Base-by-base conservation (phyloP, 2,329 filamentous ascomycete genomes). In the Coniosporium tulheliwenetii region DNA sequence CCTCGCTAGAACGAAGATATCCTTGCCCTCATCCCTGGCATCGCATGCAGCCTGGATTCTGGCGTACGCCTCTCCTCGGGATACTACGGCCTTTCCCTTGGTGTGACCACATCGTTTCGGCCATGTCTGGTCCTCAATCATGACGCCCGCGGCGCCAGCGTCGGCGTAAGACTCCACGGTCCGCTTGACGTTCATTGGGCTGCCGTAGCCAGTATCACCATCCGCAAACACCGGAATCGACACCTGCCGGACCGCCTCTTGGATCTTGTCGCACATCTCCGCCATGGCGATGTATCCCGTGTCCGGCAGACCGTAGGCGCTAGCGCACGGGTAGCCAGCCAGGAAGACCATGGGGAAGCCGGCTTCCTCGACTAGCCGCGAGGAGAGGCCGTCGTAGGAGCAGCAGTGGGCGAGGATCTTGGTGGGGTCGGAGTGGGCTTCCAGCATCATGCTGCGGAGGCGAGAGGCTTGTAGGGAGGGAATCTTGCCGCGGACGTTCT, bases 91-190 rank as follows among this genome's bases (percentile, higher is more conserved):
- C 45, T 68, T 69, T 1, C 64, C 65, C 32, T 63, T 62, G 1
- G 64, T 68, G 43, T 69, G 66, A 2, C 60, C 61, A 33, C 62
- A 65, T n/a, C 61, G 50, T 42, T 69, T 69, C 5, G 66, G 65
- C 65, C 65, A 69, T 1, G 61, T 65, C 44, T 68, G 65, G 41
- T 68, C 64, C 42, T 69, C 65, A 41, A 69, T 65, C 62, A 60
- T 59, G 29, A 61, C 44, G 0, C 59, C 58, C 3, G 59, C 58
- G 12, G 59, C 59, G 12, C 59, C 48, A 1, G 64, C 64, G 4
- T 51, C 45, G 0, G 65, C 64, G 46, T 61, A 68, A 5, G 53
- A 54, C 45, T 67, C 57, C 2, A 69, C 65, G 0, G 65, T 67
- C 12, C 65, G 47, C 33, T 56, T 57, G 1, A 69, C 65, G 38